Conservation (phyloP, 495 filamentous ascomycete species). For the Delitschia confertaspora region DNA sequence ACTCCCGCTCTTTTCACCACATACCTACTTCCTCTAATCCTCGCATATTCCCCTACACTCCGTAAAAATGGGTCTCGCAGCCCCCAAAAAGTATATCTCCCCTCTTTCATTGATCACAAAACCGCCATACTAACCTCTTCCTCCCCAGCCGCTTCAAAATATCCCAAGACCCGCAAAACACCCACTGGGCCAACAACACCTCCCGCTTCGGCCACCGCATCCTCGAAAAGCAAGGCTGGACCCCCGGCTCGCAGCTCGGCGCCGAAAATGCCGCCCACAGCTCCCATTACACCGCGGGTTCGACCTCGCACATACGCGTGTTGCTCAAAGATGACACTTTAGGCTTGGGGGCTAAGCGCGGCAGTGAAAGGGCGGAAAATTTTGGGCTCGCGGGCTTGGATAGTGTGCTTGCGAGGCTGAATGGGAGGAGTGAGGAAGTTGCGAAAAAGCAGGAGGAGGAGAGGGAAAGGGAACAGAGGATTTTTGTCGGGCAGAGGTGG, state of each 20-base stretch:
- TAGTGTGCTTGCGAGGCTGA: constrained; percentile 74
- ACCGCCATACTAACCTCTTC: constrained; percentile 20
- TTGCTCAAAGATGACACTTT: constrained; percentile 79
- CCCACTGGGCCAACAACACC: constrained; percentile 75
- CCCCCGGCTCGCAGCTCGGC: constrained; percentile 71
- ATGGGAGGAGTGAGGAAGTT: constrained; percentile 67
- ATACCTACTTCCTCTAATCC: not conserved
- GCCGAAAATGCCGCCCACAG: constrained; percentile 62
- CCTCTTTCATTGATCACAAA: not conserved
- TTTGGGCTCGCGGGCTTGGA: constrained; percentile 78
- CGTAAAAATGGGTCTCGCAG: constrained; percentile 27
- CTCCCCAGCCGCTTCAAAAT: constrained; percentile 64
- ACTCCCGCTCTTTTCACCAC: not conserved
- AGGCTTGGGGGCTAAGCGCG: constrained; percentile 71
- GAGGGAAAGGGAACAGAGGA: constrained; percentile 31
- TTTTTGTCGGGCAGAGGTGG: constrained; percentile 60
- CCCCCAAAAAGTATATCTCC: constrained; percentile 22
- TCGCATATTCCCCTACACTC: not conserved
- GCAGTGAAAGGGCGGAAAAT: constrained; percentile 55
- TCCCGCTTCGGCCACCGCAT: constrained; percentile 77
- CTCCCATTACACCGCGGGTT: constrained; percentile 64
- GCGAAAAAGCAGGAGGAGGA: constrained; percentile 51
- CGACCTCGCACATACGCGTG: constrained; percentile 68
- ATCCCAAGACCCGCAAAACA: constrained; percentile 87
- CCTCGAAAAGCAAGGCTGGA: constrained; percentile 81